Base-by-base conservation (phyloP, 2,329 filamentous ascomycete genomes). In the Pyrenochaeta sp. region DNA sequence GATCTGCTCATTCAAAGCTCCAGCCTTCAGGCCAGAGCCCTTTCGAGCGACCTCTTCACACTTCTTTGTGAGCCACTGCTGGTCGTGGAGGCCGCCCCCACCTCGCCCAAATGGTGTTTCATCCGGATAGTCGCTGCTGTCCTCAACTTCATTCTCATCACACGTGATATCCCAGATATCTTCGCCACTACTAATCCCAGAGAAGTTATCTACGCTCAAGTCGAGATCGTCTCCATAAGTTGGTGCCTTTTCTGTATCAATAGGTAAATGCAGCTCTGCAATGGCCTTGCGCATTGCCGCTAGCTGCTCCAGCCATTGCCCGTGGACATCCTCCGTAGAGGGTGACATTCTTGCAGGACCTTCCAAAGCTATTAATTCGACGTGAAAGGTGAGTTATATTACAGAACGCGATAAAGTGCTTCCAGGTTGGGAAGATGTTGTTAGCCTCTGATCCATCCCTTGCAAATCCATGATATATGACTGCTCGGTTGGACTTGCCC, bases 121-220 rank as follows among this genome's bases (percentile, higher is more conserved):
- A 42, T 88, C 84, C 27, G 86, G 78, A 57, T 90, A 79, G 51
- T 84, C 90, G 64, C 87, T 89, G 67, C 85, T 89, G 71, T 84
- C 82, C 67, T 83, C 81, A 7, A 84, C 81, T 50, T 88, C 88
- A 20, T 90, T 88, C 43, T 84, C 83, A 45, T 93, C 89, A 54
- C 88, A 92, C 68, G 96, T 91, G 53, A 96, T 87, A 72, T 97
- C 93, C 94, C 94, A 97, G 9, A 97, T 88, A 76, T 97, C 92
- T 53, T 94, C 90, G 4, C 86, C 85, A 15, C 84, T 86, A 37
- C 84, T 86, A 4, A 85, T 85, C 3, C 80, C 83, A 2, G 83
- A 84, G 18, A 84, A 77, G 41, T 86, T 83, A 30, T 91, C 88
- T 7, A 91, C 86, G 57, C 90, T 87, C 45, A 88, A 77, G 37